Percentiles rank a stretch among this genome's conserved stretches.
phyloP scores from a whole-genome alignment of 2,329 filamentous ascomycete species.

The Ophiocordyceps camponoti-saundersi region DNA sequence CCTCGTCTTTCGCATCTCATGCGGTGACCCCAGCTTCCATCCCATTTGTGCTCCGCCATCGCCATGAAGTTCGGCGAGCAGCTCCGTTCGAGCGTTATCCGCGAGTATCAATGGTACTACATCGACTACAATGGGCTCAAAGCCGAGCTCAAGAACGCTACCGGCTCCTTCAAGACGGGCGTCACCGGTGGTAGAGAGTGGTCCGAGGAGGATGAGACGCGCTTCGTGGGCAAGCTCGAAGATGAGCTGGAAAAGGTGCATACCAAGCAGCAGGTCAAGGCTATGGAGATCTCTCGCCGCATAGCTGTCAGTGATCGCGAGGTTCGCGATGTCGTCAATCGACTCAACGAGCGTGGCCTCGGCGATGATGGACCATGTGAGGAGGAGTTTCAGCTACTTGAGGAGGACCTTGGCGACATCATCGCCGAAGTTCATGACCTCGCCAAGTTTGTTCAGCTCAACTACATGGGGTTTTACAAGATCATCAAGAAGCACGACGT shows the following conservation, averaged over 20 bases:
- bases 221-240: conserved; percentile 76
- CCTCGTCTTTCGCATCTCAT: neutral
- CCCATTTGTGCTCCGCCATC: neutral
- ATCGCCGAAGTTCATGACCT: conserved; percentile 97
- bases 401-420: conserved; percentile 91
- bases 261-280: conserved; percentile 93
- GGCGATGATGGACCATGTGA: conserved; percentile 51
- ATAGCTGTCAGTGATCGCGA: conserved; percentile 81
- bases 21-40: neutral
- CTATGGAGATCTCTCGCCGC: conserved; percentile 81
- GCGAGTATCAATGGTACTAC: conserved; percentile 96
- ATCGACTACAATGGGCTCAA: conserved; percentile 96
- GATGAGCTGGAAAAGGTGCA: conserved; percentile 93
- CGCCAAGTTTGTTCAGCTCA: conserved; percentile 94
- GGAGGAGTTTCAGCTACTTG: conserved; percentile 84
- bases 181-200: conserved; percentile 42
- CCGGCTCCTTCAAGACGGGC: conserved; percentile 27
- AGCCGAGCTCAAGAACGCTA: conserved; percentile 61
- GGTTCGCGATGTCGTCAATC: conserved; percentile 70
- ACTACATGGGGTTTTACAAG: conserved; percentile 98
- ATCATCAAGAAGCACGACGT: conserved; percentile 99
- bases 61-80: conserved; percentile 87
- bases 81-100: conserved; percentile 86
- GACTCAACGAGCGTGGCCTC: conserved; percentile 46
- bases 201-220: conserved; percentile 82